Conservation (phyloP, 1,139 yeast genomes). For the Magnusiomyces magnusii region DNA sequence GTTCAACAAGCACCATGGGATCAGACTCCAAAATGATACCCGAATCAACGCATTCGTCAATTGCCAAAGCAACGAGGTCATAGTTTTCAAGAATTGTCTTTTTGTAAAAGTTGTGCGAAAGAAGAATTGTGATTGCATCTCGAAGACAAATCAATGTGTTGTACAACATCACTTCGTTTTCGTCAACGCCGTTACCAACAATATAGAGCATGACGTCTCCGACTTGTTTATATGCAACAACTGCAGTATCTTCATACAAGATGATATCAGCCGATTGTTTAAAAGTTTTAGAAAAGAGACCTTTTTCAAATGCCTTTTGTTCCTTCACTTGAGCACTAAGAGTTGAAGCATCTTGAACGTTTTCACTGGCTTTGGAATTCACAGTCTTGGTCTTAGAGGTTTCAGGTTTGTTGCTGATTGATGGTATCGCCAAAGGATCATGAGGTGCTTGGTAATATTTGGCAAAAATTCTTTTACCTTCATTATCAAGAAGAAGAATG, state of each 20-base stretch:
- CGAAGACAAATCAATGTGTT: slow-evolving; percentile 70
- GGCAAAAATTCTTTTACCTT: slow-evolving; percentile 73
- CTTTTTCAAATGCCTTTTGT: slow-evolving; percentile 70
- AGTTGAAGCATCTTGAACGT: neutral
- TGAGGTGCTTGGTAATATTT: slow-evolving; percentile 76
- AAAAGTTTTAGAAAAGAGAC: slow-evolving; percentile 63
- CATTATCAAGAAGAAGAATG: slow-evolving; percentile 68
- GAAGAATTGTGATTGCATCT: slow-evolving; percentile 72
- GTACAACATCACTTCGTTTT: slow-evolving; percentile 78
- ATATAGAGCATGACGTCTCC: slow-evolving; percentile 67
- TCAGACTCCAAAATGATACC: slow-evolving; percentile 90
- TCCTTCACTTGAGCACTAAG: slow-evolving; percentile 41
- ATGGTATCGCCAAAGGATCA: slow-evolving; percentile 26
- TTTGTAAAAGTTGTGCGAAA: slow-evolving; percentile 59
- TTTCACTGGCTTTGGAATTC: neutral
- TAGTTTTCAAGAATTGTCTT: slow-evolving; percentile 71
- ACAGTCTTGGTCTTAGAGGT: neutral
- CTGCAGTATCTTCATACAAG: slow-evolving; percentile 67
- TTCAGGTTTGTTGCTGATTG: neutral
- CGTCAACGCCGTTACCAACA: slow-evolving; percentile 65
- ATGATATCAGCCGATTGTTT: slow-evolving; percentile 76
- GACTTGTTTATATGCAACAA: slow-evolving; percentile 68
- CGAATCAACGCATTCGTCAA: slow-evolving; percentile 81
- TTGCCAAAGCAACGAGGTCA: slow-evolving; percentile 76
- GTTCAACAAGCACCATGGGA: slow-evolving; percentile 73